Conservation (phyloP, 106 monocot species). For the Chionographis japonica region DNA sequence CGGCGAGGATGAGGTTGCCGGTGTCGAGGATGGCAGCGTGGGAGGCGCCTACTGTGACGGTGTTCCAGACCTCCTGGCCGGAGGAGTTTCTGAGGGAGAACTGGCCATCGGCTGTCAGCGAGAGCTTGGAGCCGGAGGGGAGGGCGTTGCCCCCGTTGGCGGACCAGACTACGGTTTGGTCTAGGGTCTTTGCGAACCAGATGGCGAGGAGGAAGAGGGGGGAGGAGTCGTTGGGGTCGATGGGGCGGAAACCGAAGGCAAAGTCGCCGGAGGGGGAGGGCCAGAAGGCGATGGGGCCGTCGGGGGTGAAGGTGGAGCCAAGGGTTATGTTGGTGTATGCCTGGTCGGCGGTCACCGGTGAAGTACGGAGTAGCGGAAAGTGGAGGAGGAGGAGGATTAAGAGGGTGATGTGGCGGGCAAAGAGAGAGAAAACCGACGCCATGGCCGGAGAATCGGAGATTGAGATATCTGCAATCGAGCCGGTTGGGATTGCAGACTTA, state of each 20-base stretch:
- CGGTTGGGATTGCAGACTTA: no score
- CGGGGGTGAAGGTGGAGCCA: not conserved
- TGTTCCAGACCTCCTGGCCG: slow-evolving; percentile 3
- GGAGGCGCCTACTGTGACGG: not conserved
- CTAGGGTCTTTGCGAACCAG: slow-evolving; percentile 15
- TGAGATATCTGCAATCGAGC: no score
- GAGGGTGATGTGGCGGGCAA: no score
- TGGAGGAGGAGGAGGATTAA: not conserved
- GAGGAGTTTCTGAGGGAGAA: slow-evolving; percentile 10
- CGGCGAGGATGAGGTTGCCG: slow-evolving; percentile 22
- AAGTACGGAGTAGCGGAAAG: no score
- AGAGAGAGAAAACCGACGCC: no score
- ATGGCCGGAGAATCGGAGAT: no score
- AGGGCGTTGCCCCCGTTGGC: slow-evolving; percentile 13
- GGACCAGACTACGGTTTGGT: slow-evolving; percentile 27
- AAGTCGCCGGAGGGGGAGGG: slow-evolving; percentile 16
- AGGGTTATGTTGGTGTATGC: not conserved
- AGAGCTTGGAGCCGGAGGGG: not conserved
- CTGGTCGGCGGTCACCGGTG: no score
- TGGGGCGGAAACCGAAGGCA: slow-evolving; percentile 18
- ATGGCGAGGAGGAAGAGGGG: slow-evolving; percentile 26
- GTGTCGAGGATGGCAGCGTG: slow-evolving; percentile 17
- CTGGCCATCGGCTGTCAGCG: slow-evolving; percentile 14
- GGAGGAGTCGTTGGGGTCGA: not conserved
- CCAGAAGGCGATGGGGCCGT: not conserved